These are phyloP conservation scores for Phytophthora melonis DNA, from an alignment of 352 stramenopile species.

Conservation along the genomic window DNA sequence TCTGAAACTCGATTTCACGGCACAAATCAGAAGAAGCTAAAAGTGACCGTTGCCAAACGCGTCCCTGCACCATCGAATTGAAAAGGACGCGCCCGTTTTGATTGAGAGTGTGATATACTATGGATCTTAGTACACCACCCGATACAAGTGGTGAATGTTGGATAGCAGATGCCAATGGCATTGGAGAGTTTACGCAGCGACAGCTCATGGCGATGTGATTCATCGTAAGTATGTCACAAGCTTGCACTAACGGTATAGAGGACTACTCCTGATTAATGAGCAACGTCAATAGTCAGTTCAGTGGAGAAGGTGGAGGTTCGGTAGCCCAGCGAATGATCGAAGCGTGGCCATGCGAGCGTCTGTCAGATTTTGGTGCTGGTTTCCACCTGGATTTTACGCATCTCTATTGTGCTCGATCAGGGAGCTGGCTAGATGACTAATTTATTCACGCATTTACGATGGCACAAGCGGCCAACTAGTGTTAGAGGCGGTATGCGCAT, in stretches of 20 bases:
- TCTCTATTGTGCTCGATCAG: not conserved
- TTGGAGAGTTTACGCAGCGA: too few species aligned
- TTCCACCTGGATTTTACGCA: constrained; percentile 5
- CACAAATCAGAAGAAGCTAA: not conserved
- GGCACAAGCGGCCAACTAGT: not conserved
- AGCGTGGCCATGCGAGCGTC: not conserved
- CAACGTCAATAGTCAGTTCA: not conserved
- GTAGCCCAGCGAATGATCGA: not conserved
- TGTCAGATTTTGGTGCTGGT: not conserved
- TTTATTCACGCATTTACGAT: constrained; percentile 7
- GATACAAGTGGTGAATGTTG: not conserved
- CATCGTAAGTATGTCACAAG: not conserved
- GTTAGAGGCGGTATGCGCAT: too few species aligned
- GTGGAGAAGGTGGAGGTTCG: not conserved
- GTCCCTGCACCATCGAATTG: not conserved
- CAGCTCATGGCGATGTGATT: constrained; percentile 7
- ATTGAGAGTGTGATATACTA: not conserved
- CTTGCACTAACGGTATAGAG: too few species aligned
- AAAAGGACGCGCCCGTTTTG: not conserved
- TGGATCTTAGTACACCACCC: not conserved
- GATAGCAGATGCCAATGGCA: not conserved
- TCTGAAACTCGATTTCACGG: not conserved
- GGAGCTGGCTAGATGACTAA: constrained; percentile 9
- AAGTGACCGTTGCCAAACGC: not conserved
- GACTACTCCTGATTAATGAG: too few species aligned